These are phyloP conservation scores for Zygotorulaspora danielsina DNA, from an alignment of 805 yeast species.

Conservation along the genomic window DNA sequence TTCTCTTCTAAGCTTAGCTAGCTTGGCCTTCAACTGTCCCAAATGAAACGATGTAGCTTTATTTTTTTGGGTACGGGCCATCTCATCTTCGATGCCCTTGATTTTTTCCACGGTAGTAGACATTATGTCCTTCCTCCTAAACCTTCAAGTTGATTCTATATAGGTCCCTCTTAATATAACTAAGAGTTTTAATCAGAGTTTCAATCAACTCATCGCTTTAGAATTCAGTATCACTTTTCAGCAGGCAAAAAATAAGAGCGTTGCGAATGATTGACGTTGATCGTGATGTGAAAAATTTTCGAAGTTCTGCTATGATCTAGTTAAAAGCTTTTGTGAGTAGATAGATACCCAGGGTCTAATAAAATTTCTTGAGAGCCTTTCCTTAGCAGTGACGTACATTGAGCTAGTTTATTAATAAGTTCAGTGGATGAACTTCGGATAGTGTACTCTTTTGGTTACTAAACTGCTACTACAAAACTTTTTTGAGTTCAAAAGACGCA, in stretches of 20 bases:
- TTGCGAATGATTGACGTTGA: constrained; percentile 8
- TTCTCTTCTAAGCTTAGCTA: constrained; percentile 93
- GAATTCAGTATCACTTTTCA: constrained; percentile 8
- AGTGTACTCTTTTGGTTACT: neutral
- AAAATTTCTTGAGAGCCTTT: too few species aligned
- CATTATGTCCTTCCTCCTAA: too few species aligned
- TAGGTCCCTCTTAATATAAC: too few species aligned
- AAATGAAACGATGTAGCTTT: constrained; percentile 96
- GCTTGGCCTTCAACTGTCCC: constrained; percentile 94
- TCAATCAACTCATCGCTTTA: constrained; percentile 18
- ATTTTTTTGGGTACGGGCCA: constrained; percentile 97
- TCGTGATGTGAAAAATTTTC: constrained; percentile 19
- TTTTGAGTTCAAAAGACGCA: neutral
- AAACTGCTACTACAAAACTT: neutral
- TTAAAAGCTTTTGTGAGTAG: neutral
- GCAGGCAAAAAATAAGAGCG: constrained; percentile 1
- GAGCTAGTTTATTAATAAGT: neutral
- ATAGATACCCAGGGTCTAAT: too few species aligned
- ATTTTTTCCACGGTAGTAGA: constrained; percentile 69
- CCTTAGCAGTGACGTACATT: too few species aligned
- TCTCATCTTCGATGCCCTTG: constrained; percentile 91
- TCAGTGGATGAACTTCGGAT: neutral
- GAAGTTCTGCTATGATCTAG: constrained; percentile 7
- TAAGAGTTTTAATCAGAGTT: constrained; percentile 5
- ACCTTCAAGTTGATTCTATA: too few species aligned